A percentile compares a stretch with the other conserved stretches of the same genome.
Evolutionary conservation across 2,329 filamentous ascomycete genomes (phyloP).

Genomic region (Blumeria graminis): DNA sequence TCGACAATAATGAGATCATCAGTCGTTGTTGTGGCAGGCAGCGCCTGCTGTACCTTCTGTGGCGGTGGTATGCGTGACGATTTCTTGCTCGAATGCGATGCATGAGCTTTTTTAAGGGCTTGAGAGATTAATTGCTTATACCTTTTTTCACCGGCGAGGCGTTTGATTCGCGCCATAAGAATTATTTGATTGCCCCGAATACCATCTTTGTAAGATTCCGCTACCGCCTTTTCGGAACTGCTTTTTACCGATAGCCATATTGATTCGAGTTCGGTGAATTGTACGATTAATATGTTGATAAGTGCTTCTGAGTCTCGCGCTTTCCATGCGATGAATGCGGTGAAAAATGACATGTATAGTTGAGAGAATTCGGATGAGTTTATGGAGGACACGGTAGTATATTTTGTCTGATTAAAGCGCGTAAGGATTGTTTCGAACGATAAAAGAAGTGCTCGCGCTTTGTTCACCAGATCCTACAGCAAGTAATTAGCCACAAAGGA

Average conservation of each 20-base stretch:
- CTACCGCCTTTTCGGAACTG: constrained; percentile 46
- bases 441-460: constrained; percentile 53
- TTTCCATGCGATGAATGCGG: constrained; percentile 67
- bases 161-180: constrained; percentile 57
- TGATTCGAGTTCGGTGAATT: constrained; percentile 62
- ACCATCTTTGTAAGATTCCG: constrained; percentile 53
- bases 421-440: constrained; percentile 53
- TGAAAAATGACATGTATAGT: constrained; percentile 48
- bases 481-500: constrained; percentile 28
- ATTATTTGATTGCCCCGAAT: constrained; percentile 63
- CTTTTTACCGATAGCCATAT: constrained; percentile 70
- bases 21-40: constrained; percentile 18
- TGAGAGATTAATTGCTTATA: constrained; percentile 52
- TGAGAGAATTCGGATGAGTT: constrained; percentile 39
- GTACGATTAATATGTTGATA: constrained; percentile 65
- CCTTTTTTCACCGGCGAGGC: constrained; percentile 44
- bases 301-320: constrained; percentile 54
- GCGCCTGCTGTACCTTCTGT: constrained; percentile 18
- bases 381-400: constrained; percentile 38
- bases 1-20: constrained; percentile 20
- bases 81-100: constrained; percentile 30
- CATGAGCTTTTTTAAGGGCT: constrained; percentile 47
- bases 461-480: constrained; percentile 47
- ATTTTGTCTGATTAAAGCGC: constrained; percentile 39
- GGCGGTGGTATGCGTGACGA: constrained; percentile 44